phyloP scores from a whole-genome alignment of 176 grass and related monocot species.

The Oryza punctata region DNA sequence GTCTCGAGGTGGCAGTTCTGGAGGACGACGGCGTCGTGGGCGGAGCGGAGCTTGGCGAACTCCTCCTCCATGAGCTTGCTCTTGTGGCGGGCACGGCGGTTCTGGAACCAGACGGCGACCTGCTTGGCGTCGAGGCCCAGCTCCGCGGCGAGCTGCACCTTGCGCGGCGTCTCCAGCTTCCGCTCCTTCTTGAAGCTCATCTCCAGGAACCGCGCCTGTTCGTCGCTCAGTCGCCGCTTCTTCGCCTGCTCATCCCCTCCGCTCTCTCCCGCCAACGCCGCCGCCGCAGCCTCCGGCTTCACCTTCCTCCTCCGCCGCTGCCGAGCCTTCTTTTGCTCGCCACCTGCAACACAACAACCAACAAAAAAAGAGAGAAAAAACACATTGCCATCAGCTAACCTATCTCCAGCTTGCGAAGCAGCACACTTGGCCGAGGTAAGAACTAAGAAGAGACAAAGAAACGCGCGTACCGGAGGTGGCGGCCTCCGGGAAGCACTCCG shows the following conservation, averaged over 20 bases:
- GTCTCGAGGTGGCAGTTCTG: conserved; percentile 90
- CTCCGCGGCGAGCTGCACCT: conserved; percentile 82
- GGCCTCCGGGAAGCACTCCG: conserved; percentile 34
- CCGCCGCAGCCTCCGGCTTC: conserved; percentile 30
- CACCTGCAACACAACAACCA: conserved; percentile 3
- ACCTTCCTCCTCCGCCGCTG: conserved; percentile 68
- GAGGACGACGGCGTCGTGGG: conserved; percentile 74
- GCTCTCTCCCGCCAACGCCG: conserved; percentile 1
- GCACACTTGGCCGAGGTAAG: neutral
- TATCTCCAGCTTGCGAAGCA: neutral
- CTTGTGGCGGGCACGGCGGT: conserved; percentile 96
- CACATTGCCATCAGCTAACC: neutral
- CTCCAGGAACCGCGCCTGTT: conserved; percentile 79
- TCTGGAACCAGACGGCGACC: conserved; percentile 98
- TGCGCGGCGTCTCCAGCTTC: conserved; percentile 84
- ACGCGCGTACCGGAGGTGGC: conserved; percentile 26
- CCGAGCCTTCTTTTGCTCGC: conserved; percentile 54
- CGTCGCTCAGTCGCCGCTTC: conserved; percentile 84
- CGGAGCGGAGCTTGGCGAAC: conserved; percentile 78
- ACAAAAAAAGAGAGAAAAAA: neutral
- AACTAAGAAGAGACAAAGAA: neutral
- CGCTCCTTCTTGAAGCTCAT: conserved; percentile 74
- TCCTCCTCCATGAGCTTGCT: conserved; percentile 94
- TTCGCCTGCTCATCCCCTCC: conserved; percentile 42
- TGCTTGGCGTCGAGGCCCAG: conserved; percentile 90